phyloP scores from a whole-genome alignment of 2,329 filamentous ascomycete genomes.

The Atkinsonella hypoxylon region DNA sequence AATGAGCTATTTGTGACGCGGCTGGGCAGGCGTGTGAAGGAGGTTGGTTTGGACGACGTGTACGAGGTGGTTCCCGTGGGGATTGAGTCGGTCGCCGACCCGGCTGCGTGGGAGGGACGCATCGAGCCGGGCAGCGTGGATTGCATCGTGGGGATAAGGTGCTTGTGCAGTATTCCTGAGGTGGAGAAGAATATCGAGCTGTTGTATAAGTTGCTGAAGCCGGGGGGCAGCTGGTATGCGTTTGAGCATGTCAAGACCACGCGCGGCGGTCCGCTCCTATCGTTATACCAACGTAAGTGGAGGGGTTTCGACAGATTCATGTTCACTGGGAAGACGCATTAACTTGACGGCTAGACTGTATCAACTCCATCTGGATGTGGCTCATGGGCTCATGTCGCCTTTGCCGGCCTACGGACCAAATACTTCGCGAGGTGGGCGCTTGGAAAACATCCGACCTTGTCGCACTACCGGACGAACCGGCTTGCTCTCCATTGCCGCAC shows the following conservation, averaged over 20 bases:
- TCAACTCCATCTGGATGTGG: conserved; percentile 41
- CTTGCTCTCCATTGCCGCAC: conserved; percentile 34
- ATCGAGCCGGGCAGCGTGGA: conserved; percentile 41
- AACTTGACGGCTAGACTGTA: conserved; percentile 24
- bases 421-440: conserved; percentile 34
- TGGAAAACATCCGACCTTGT: conserved; percentile 39
- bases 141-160: conserved; percentile 48
- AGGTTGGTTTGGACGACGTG: too few relatives aligned
- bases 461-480: conserved; percentile 27
- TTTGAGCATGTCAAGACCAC: conserved; percentile 46
- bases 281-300: conserved; percentile 38
- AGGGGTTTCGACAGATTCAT: background rate
- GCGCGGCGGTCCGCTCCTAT: conserved; percentile 27
- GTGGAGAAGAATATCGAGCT: conserved; percentile 41
- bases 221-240: conserved; percentile 50
- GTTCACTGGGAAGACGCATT: background rate
- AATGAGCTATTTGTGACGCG: too few relatives aligned
- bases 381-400: conserved; percentile 40
- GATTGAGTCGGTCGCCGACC: conserved; percentile 41
- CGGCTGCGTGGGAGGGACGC: conserved; percentile 29
- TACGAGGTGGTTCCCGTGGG: conserved; percentile 32
- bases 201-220: conserved; percentile 46
- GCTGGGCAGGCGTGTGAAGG: too few relatives aligned
- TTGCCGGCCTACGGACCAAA: conserved; percentile 34
- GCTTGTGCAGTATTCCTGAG: conserved; percentile 52